These are phyloP conservation scores for Naganishia vaughanmartiniae DNA, from an alignment of 768 basidiomycete genomes.

Conservation along the genomic window DNA sequence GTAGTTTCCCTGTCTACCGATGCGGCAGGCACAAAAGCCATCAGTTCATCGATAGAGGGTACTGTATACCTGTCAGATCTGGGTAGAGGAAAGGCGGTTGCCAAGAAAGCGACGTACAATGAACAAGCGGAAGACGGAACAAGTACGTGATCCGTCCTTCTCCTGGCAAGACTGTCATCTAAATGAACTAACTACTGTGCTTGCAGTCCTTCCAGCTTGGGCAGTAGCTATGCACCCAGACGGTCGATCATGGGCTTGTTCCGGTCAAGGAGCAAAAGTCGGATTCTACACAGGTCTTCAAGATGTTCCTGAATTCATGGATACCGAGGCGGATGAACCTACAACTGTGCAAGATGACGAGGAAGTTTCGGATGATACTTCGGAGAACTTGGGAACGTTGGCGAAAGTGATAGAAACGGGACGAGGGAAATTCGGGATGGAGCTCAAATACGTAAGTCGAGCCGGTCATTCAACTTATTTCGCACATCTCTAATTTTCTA, in stretches of 20 bases:
- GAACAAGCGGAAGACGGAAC: constrained; percentile 63
- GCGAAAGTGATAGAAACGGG: constrained; percentile 49
- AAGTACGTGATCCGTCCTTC: constrained; percentile 55
- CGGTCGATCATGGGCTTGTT: constrained; percentile 41
- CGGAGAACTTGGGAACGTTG: constrained; percentile 34
- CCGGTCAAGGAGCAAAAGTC: constrained; percentile 46
- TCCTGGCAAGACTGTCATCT: not conserved
- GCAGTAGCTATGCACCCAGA: constrained; percentile 75
- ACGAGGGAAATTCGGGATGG: constrained; percentile 52
- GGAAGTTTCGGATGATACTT: constrained; percentile 27
- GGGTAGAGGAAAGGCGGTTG: constrained; percentile 61
- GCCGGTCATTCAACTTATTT: constrained; percentile 55
- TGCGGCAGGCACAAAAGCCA: constrained; percentile 61
- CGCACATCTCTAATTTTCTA: constrained; percentile 71
- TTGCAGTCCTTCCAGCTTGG: constrained; percentile 63
- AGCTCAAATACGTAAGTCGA: constrained; percentile 55
- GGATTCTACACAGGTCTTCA: constrained; percentile 36
- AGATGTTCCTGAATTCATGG: constrained; percentile 12
- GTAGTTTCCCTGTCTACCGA: constrained; percentile 75
- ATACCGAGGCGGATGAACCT: constrained; percentile 10
- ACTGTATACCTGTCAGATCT: constrained; percentile 74
- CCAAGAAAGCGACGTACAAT: constrained; percentile 71
- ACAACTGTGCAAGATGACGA: constrained; percentile 30
- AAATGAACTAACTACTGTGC: not conserved
- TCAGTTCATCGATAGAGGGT: constrained; percentile 83